These are phyloP conservation scores for Monosporascus sp. DNA, from an alignment of 2,329 filamentous ascomycete species.

Conservation along the genomic window DNA sequence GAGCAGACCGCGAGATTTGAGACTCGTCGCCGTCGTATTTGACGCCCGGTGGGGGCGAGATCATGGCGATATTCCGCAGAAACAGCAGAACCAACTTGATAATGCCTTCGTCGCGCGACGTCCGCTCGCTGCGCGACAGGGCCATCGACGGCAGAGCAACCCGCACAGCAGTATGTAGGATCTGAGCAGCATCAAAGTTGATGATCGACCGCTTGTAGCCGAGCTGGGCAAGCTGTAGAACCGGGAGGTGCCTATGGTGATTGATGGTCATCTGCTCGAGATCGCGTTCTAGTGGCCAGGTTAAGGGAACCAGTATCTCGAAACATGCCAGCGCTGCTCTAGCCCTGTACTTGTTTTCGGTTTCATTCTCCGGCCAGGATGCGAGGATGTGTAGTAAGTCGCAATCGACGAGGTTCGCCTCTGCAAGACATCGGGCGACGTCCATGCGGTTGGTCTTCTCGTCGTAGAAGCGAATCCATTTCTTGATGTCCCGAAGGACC, in stretches of 20 bases:
- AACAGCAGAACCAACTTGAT: conserved; percentile 89
- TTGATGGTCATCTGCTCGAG: conserved; percentile 81
- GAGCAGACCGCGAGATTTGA: conserved; percentile 80
- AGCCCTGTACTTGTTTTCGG: conserved; percentile 68
- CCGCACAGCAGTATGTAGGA: conserved; percentile 76
- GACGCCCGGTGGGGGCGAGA: conserved; percentile 66
- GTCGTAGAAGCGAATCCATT: conserved; percentile 93
- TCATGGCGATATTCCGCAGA: conserved; percentile 81
- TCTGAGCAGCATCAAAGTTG: conserved; percentile 70
- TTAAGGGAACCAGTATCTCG: conserved; percentile 86
- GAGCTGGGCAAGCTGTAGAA: conserved; percentile 80
- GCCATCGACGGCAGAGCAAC: conserved; percentile 84
- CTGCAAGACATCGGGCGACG: conserved; percentile 85
- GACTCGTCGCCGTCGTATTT: conserved; percentile 83
- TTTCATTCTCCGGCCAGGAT: conserved; percentile 68
- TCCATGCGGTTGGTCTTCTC: conserved; percentile 91
- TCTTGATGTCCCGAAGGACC: conserved; percentile 86
- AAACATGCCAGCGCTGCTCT: conserved; percentile 79
- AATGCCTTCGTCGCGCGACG: conserved; percentile 78
- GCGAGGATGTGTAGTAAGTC: conserved; percentile 88
- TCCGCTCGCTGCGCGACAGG: conserved; percentile 67
- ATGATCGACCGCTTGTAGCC: conserved; percentile 86
- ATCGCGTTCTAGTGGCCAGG: conserved; percentile 84
- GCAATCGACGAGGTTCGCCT: conserved; percentile 85
- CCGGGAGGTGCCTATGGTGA: conserved; percentile 85